Base-by-base conservation (phyloP, 768 basidiomycete genomes). In the Hortiboletus flavorubellus region DNA sequence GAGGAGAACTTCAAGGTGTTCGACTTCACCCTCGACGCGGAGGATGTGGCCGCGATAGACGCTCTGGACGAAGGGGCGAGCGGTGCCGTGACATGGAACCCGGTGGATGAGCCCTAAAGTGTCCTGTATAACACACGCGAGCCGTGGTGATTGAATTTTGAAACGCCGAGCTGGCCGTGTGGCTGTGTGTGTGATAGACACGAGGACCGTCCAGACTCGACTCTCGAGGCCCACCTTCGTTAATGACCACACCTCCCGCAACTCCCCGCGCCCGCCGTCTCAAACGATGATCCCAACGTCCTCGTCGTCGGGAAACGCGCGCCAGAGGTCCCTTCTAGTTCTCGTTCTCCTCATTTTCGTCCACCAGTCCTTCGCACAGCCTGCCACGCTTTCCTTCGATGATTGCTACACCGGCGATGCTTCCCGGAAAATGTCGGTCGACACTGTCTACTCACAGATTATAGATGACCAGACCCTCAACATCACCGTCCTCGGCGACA, bases 1-100 rank as follows among this genome's bases (percentile, higher is more conserved):
- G 70, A 72, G 31, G 83, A 84, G n/a, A 96, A 96, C 64, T 72
- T 81, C 1, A 66, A 85, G 23, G 72, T 95, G 0, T 94, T 79
- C 59, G 84, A 89, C 63, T 95, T 94, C 60, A 79, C 80, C 54
- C 72, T 96, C 30, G 71, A 72, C 34, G 68, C 66, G 23, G 81
- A 80, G 40, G 91, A 94, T 51, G 82, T 95, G 76, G 60, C 64
- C 0, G 68, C 66, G 21, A 75, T 96, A 1, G 83, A 92, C 64
- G 77, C 69, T 0, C 73, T 94, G 0, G 91, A 95, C 64, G 67
- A 77, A 45, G 93, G 89, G 0, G 77, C 82, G 40, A 77, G 75
- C 0, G 91, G 92, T 6, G 84, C 86, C 0, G 74, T 89, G 45
- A 85, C 80, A 53, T 95, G 92, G 93, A 91, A 95, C 60, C 90